Percentiles rank a stretch among this genome's conserved stretches.
Evolutionary conservation across 179 eudicot genomes (phyloP).

Genomic region (Vitellaria paradoxa): DNA sequence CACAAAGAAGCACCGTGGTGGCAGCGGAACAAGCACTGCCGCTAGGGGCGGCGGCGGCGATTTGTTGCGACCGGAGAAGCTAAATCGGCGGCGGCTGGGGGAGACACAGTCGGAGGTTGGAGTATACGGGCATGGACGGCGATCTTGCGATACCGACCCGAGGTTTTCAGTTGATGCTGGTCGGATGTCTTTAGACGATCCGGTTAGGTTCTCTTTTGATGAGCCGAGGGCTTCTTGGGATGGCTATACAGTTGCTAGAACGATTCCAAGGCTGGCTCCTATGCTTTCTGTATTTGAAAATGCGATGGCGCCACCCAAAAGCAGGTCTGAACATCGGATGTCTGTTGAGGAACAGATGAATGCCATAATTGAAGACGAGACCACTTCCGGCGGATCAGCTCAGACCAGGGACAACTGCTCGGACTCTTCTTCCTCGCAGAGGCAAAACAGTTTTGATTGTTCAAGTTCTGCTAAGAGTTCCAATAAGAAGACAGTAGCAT

Average conservation of each 20-base stretch:
- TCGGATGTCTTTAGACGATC: conserved; percentile 39
- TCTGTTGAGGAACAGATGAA: conserved; percentile 44
- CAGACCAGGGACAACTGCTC: conserved; percentile 34
- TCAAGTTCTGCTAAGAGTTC: conserved; percentile 36
- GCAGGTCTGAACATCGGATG: conserved; percentile 47
- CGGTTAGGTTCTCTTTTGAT: conserved; percentile 43
- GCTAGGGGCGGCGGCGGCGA: conserved; percentile 7
- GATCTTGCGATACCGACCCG: conserved; percentile 68
- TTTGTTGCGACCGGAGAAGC: conserved; percentile 14
- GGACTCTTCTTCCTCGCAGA: conserved; percentile 41
- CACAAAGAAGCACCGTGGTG: conserved; percentile 17
- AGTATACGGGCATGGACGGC: conserved; percentile 44
- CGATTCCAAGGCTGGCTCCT: conserved; percentile 40
- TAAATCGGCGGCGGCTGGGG: conserved; percentile 18
- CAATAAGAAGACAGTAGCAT: too few relatives aligned
- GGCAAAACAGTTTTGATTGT: conserved; percentile 59
- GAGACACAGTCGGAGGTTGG: conserved; percentile 37
- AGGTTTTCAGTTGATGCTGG: conserved; percentile 64
- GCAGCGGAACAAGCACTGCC: neutral
- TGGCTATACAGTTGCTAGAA: conserved; percentile 70
- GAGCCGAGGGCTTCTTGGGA: conserved; percentile 95
- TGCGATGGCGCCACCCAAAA: conserved; percentile 40
- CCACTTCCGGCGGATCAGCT: conserved; percentile 37
- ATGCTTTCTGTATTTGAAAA: conserved; percentile 78
- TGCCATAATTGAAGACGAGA: conserved; percentile 49